Evolutionary conservation across 495 filamentous ascomycete species (phyloP), one percentile per base, ranked within the genome.

Genomic region (Letharia columbiana): DNA sequence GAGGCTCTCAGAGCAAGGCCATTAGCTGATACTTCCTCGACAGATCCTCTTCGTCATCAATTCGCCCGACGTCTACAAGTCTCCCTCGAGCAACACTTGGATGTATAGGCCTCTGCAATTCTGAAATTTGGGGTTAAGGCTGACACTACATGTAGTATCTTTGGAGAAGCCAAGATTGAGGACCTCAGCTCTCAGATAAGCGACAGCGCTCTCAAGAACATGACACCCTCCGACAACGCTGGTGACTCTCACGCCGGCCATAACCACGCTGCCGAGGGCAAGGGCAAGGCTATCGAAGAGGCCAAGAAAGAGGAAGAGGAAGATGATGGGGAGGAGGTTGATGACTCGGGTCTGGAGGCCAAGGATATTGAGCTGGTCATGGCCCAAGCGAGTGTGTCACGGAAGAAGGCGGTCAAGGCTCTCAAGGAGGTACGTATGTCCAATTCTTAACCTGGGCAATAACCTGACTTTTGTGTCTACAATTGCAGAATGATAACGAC

Each of bases 341-440:
- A 98, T 73, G 92, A 96, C 68, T 79, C 86, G 56, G 94, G 92
- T 67, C 86, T 99, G 39, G 94, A 99, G 81, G 87, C 89, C 72
- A 99, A 99, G 86, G 94, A 99, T 75, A 98, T 99, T 72, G 95
- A 99, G 75, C 83, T 99, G 44, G 94, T 99, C 75, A 98, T 98
- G 92, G 91, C 91, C 68, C 91, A 98, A 82, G 94, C 94, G 67
- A 94, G 82, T 73, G 94, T 99, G 64, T 94, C 90, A 67, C 82
- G 94, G 74, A 97, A 95, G 83, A 98, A 98, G 85, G 94, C 94
- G 64, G 87, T 98, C 82, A 98, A 96, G 80, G 95, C 95, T 40
- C 82, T 99, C 67, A 93, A 94, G 82, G 68, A 68, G 54, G 54
- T 57, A 37, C 54, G 54, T 57, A 17, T 2, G 28, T 57, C 54